phyloP scores from a whole-genome alignment of 108 stramenopile genomes.

The Stephanodiscus triporus region DNA sequence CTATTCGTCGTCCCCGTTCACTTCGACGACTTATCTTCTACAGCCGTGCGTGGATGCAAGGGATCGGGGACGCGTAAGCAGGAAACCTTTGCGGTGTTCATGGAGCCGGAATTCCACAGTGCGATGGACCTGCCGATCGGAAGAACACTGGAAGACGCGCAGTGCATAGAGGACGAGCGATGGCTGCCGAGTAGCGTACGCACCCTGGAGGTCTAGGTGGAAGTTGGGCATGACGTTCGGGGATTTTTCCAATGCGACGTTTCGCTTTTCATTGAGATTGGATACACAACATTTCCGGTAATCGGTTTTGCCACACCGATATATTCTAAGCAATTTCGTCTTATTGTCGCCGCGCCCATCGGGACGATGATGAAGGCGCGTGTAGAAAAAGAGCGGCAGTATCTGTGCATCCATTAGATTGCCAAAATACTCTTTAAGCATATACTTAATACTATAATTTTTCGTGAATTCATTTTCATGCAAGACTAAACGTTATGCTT shows the following conservation, averaged over 20 bases:
- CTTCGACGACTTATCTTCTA: not conserved
- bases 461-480: too few species aligned
- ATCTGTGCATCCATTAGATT: too few species aligned
- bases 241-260: conserved; percentile 75
- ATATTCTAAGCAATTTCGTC: too few species aligned
- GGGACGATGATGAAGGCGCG: too few species aligned
- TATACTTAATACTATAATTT: not conserved
- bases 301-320: too few species aligned
- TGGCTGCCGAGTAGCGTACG: conserved; percentile 51
- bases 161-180: conserved; percentile 47
- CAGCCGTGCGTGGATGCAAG: conserved; percentile 69
- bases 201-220: conserved; percentile 61
- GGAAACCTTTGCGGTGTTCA: conserved; percentile 79
- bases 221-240: conserved; percentile 75
- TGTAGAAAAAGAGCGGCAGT: not conserved
- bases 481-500: not conserved
- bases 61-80: conserved; percentile 36
- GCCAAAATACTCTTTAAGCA: too few species aligned
- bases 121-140: conserved; percentile 60
- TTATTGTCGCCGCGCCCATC: too few species aligned
- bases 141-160: conserved; percentile 57
- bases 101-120: conserved; percentile 73
- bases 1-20: not conserved
- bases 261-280: conserved; percentile 65
- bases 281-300: not conserved